Conservation (phyloP, 148 eudicot species). For the Spergularia marina region DNA sequence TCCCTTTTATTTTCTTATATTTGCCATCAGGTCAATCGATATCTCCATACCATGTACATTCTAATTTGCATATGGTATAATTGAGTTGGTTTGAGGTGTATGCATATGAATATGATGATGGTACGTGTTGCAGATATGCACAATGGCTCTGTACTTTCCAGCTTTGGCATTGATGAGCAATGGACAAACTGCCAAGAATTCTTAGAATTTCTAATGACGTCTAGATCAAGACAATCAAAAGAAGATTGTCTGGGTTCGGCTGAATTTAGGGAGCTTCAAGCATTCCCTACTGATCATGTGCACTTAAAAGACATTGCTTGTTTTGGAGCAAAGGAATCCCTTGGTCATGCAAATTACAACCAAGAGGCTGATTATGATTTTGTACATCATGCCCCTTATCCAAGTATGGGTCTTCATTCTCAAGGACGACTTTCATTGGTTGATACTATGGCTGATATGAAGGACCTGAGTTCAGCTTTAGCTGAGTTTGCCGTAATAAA, state of each 20-base stretch:
- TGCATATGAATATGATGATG: background rate
- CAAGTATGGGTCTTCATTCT: slow-evolving; percentile 32
- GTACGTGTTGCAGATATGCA: slow-evolving; percentile 43
- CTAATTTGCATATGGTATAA: background rate
- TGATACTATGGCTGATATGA: slow-evolving; percentile 42
- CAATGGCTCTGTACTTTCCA: slow-evolving; percentile 34
- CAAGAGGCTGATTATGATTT: slow-evolving; percentile 33
- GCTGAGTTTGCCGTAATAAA: slow-evolving; percentile 43
- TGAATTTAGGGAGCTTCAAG: slow-evolving; percentile 45
- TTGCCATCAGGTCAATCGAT: no score
- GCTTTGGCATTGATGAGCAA: slow-evolving; percentile 50
- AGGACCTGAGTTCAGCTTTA: slow-evolving; percentile 45
- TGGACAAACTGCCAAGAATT: slow-evolving; percentile 42
- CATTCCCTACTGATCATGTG: slow-evolving; percentile 21
- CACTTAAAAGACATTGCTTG: slow-evolving; percentile 30
- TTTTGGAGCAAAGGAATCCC: slow-evolving; percentile 24
- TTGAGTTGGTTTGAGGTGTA: background rate
- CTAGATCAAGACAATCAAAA: slow-evolving; percentile 41
- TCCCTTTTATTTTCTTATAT: no score
- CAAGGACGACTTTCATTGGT: slow-evolving; percentile 35
- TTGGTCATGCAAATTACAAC: slow-evolving; percentile 41
- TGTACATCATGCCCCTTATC: slow-evolving; percentile 28
- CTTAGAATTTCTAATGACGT: slow-evolving; percentile 41
- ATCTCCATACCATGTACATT: no score
- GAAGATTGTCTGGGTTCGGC: slow-evolving; percentile 40